Base-by-base conservation (phyloP, 2,329 filamentous ascomycete genomes). In the Claviceps cyperi region DNA sequence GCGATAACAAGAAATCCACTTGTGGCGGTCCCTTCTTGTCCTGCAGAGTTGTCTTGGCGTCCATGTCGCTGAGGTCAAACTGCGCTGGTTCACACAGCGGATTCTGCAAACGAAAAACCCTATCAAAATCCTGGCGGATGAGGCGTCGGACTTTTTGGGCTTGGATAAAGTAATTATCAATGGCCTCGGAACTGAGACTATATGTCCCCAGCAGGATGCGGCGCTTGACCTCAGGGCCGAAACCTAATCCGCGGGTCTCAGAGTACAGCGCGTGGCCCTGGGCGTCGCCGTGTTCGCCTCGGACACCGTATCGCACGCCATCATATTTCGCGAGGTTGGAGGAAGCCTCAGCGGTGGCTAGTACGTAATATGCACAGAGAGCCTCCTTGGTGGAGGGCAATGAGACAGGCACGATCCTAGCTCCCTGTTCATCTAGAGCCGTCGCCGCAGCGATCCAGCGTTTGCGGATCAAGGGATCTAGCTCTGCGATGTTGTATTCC, bases 321-420 rank as follows among this genome's bases (percentile, higher is more conserved):
- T 98, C 94, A 64, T 96, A 98, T 64, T 94, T 96, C 51, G 92
- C 87, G 2, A 98, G 78, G 60, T 98, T 98, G 15, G 91, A 97
- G 1, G 88, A 88, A 3, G 92, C 92, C 67, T 98, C 92, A 15
- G 92, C 91, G 0, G 92, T 88, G 0, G 92, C 94, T 50, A 98
- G 81, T 51, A 98, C 78, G 65, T 98, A 98, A 70, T 98, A 98
- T 36, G 92, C 86, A 19, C 89, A 86, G 0, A 98, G 77, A 0
- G 92, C 91, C 57, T 86, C 82, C 54, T 80, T 83, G 1, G 91
- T 98, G 0, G 83, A 80, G 0, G 91, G 90, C 4, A 98, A 74
- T 2, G 84, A 87, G 15, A 97, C 77, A 1, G 85, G 77, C 11
- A 87, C 78, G 13, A 97, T 71, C 0, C 72, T 77, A 52, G 86